Percentiles rank a stretch among this genome's conserved stretches.
phyloP scores from a whole-genome alignment of 129 eudicot species.

The Scalesia atractyloides region DNA sequence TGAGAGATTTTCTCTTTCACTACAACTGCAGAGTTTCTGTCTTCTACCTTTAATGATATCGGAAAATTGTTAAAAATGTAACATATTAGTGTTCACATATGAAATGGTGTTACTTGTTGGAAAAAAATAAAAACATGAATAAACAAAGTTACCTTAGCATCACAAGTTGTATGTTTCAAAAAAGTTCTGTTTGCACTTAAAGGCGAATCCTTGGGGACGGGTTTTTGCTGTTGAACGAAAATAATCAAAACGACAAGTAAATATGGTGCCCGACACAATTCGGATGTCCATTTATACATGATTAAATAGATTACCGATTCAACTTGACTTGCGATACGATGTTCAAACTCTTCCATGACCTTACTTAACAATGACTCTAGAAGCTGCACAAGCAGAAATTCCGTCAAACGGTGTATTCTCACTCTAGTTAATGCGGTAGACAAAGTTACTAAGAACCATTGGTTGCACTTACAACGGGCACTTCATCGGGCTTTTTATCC shows the following conservation, averaged over 20 bases:
- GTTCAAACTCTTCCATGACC: slow-evolving; percentile 92
- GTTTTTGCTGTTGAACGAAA: slow-evolving; percentile 46
- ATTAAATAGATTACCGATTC: slow-evolving; percentile 49
- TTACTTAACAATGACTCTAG: slow-evolving; percentile 80
- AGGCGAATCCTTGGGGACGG: slow-evolving; percentile 42
- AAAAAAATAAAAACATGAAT: slow-evolving; percentile 4
- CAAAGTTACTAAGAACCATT: background rate
- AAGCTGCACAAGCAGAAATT: slow-evolving; percentile 51
- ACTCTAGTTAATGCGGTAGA: background rate
- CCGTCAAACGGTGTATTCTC: background rate
- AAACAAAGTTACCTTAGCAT: slow-evolving; percentile 41
- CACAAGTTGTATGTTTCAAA: slow-evolving; percentile 34
- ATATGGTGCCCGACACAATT: background rate
- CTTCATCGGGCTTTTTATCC: slow-evolving; percentile 93
- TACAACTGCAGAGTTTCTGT: slow-evolving; percentile 26
- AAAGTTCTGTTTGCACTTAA: slow-evolving; percentile 36
- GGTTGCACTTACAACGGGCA: slow-evolving; percentile 71
- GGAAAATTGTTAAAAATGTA: slow-evolving; percentile 2
- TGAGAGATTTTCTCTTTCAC: slow-evolving; percentile 38
- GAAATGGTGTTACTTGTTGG: background rate
- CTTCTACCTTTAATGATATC: slow-evolving; percentile 38
- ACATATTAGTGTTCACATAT: background rate
- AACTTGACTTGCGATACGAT: slow-evolving; percentile 64
- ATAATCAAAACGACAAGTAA: background rate
- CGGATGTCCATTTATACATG: background rate